Percentiles rank a stretch among this genome's conserved stretches.
These are phyloP conservation scores for Filobasidium floriforme DNA, from an alignment of 768 basidiomycete genomes.

Conservation along the genomic window DNA sequence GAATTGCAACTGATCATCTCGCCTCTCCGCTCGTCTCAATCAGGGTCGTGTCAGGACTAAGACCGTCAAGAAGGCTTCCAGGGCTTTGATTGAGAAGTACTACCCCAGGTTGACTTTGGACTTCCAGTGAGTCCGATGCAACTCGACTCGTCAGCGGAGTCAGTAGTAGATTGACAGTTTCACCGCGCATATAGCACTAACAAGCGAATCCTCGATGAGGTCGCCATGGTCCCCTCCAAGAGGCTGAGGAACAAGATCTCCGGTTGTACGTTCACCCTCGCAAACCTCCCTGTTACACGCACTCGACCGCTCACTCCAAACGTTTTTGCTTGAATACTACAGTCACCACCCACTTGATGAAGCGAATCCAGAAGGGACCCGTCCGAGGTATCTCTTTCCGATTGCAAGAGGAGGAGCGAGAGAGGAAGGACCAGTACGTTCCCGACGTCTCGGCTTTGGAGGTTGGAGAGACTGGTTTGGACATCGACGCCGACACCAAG, in stretches of 20 bases:
- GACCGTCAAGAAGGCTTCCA: conserved; percentile 98
- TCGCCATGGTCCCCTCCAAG: conserved; percentile 82
- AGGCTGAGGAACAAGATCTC: conserved; percentile 99
- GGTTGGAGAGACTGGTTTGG: conserved; percentile 60
- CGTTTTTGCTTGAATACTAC: not conserved
- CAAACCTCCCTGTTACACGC: not conserved
- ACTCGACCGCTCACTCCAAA: not conserved
- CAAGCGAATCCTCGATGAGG: conserved; percentile 79
- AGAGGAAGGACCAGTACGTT: conserved; percentile 94
- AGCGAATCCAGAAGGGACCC: conserved; percentile 95
- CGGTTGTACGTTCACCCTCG: conserved; percentile 52
- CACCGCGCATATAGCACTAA: conserved; percentile 60
- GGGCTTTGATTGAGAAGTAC: conserved; percentile 99
- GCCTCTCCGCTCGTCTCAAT: not conserved
- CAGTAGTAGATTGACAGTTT: too few relatives aligned
- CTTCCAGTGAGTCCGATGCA: conserved; percentile 58
- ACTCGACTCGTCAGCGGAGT: too few relatives aligned
- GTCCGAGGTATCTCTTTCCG: conserved; percentile 99
- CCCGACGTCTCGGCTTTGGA: conserved; percentile 97
- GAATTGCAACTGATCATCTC: not conserved
- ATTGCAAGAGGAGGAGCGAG: conserved; percentile 98
- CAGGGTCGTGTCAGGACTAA: conserved; percentile 99
- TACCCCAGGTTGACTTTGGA: conserved; percentile 98
- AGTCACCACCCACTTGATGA: conserved; percentile 99
- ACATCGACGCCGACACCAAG: conserved; percentile 90